Evolutionary conservation across 2,329 filamentous ascomycete genomes (phyloP).

Genomic region (Penicillium occitanis): DNA sequence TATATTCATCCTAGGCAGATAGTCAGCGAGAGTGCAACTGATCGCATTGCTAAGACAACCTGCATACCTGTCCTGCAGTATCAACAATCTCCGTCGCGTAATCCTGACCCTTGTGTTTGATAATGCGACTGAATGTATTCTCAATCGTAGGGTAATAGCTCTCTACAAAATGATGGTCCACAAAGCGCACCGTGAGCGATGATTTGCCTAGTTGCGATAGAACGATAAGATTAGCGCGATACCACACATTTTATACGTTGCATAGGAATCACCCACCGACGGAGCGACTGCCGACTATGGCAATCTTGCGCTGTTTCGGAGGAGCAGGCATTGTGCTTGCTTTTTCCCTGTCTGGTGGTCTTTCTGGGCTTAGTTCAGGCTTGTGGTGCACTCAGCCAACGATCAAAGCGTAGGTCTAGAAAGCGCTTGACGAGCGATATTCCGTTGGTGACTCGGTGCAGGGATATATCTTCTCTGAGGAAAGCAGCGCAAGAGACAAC

Average conservation of each 20-base stretch:
- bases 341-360: conserved; percentile 12
- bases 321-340: conserved; percentile 61
- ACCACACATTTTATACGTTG: conserved; percentile 3
- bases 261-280: conserved; percentile 61
- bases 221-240: conserved; percentile 7
- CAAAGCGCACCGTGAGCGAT: conserved; percentile 92
- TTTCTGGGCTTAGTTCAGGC: conserved; percentile 1
- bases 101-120: conserved; percentile 88
- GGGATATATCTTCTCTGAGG: not conserved
- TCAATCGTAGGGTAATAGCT: conserved; percentile 99
- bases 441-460: conserved; percentile 1
- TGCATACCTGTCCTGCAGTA: conserved; percentile 82
- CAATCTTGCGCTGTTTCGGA: conserved; percentile 89
- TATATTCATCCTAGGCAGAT: conserved; percentile 80
- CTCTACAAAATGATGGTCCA: conserved; percentile 97
- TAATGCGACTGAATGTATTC: conserved; percentile 96
- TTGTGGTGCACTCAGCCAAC: conserved; percentile 6
- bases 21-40: not conserved
- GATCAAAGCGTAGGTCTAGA: conserved; percentile 6
- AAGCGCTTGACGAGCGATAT: conserved; percentile 7
- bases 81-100: conserved; percentile 97
- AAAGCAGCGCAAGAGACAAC: not conserved
- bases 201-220: conserved; percentile 69
- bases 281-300: conserved; percentile 90
- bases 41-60: not conserved